These are phyloP conservation scores for Spinacia oleracea DNA, from an alignment of 179 eudicot genomes.

Conservation along the genomic window DNA sequence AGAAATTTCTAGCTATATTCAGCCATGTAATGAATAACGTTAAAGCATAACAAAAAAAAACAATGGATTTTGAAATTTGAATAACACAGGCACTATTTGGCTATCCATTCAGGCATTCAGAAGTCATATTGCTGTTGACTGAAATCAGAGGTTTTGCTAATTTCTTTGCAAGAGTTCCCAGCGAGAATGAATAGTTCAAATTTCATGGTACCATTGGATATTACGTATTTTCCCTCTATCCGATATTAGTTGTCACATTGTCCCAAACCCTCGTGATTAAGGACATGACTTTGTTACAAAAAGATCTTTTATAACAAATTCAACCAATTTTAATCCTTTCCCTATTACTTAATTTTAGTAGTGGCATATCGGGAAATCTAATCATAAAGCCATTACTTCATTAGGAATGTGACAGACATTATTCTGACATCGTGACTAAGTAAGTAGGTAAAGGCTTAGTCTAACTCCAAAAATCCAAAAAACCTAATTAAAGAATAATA, in stretches of 20 bases:
- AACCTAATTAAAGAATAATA: neutral
- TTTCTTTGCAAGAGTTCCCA: neutral
- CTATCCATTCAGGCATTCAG: too few species aligned
- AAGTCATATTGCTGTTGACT: neutral
- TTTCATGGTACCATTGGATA: neutral
- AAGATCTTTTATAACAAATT: neutral
- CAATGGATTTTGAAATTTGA: neutral
- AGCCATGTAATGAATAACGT: neutral
- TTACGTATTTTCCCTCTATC: neutral
- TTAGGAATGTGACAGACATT: neutral
- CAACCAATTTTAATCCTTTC: neutral
- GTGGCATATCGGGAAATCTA: neutral
- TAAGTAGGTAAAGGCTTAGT: neutral
- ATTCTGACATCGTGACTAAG: neutral
- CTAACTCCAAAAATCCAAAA: neutral
- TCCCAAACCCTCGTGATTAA: neutral
- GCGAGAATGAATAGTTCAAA: neutral
- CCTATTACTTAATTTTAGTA: neutral
- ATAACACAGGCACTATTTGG: neutral
- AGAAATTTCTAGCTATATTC: neutral
- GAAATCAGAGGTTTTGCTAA: neutral
- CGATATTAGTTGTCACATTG: neutral
- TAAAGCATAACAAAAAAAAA: neutral
- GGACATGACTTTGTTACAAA: neutral
- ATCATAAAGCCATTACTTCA: neutral